phyloP scores from a whole-genome alignment of 345 rosid genomes.

The Populus tremula region DNA sequence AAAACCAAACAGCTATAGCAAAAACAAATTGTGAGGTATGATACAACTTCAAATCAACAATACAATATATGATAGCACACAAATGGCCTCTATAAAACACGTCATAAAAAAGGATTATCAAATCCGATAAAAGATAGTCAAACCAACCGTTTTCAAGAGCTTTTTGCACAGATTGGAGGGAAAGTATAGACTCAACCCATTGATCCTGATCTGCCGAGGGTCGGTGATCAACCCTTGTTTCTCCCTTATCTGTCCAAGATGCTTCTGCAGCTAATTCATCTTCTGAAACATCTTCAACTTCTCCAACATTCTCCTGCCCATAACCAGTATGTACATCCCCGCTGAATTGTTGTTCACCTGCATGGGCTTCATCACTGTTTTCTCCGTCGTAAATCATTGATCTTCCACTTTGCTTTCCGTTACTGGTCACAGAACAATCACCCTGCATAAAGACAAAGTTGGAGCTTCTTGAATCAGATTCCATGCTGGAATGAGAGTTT shows the following conservation, averaged over 20 bases:
- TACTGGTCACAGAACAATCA: conserved; percentile 43
- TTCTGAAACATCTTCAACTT: conserved; percentile 36
- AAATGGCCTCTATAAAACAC: background rate
- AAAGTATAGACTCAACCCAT: conserved; percentile 43
- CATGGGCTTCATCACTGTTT: conserved; percentile 48
- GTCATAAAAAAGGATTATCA: background rate
- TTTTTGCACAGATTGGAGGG: conserved; percentile 61
- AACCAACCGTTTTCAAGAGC: conserved; percentile 56
- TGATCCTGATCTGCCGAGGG: conserved; percentile 50
- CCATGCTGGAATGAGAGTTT: conserved; percentile 81
- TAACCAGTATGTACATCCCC: conserved; percentile 45
- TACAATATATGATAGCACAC: background rate
- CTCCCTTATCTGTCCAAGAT: conserved; percentile 44
- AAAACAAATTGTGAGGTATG: background rate
- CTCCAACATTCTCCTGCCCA: conserved; percentile 37
- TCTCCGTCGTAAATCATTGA: conserved; percentile 52
- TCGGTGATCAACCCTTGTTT: conserved; percentile 37
- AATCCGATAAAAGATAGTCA: conserved; percentile 9
- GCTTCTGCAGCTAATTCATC: conserved; percentile 46
- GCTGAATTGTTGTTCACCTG: conserved; percentile 32
- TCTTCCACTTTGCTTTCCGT: conserved; percentile 47
- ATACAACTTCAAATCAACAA: background rate
- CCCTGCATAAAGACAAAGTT: conserved; percentile 77
- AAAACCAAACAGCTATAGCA: background rate
- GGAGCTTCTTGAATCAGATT: conserved; percentile 86